These are phyloP conservation scores for Penicillium sp. DNA, from an alignment of 2,329 filamentous ascomycete genomes.

Conservation along the genomic window DNA sequence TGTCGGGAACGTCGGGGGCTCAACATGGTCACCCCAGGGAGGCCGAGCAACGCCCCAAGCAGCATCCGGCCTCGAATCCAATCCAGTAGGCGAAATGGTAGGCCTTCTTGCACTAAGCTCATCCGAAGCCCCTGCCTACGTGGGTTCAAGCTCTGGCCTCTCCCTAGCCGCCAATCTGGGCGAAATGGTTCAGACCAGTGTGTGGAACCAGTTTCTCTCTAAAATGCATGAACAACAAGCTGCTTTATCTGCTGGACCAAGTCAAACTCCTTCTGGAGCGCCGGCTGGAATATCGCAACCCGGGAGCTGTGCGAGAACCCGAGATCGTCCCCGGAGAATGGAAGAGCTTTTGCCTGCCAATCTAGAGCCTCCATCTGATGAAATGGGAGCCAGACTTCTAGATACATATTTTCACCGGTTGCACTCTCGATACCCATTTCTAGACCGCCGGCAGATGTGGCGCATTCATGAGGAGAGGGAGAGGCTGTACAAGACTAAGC, in stretches of 20 bases:
- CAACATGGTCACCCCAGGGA: conserved; percentile 25
- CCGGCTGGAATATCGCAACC: conserved; percentile 14
- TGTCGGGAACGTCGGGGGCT: conserved; percentile 14
- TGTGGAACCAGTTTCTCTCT: conserved; percentile 52
- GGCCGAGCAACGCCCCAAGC: conserved; percentile 19
- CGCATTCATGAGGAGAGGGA: conserved; percentile 44
- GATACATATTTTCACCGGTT: conserved; percentile 48
- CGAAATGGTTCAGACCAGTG: conserved; percentile 55
- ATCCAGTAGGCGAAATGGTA: conserved; percentile 47
- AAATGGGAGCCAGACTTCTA: conserved; percentile 45
- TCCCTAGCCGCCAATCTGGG: conserved; percentile 51
- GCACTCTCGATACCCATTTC: conserved; percentile 51
- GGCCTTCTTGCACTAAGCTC: conserved; percentile 49
- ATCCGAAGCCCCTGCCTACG: conserved; percentile 49
- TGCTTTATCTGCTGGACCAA: conserved; percentile 14
- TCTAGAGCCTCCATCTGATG: conserved; percentile 48
- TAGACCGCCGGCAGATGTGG: conserved; percentile 48
- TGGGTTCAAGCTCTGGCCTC: conserved; percentile 51
- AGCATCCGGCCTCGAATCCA: conserved; percentile 29
- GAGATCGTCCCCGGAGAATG: conserved; percentile 34
- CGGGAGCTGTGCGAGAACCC: conserved; percentile 18
- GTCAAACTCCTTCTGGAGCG: conserved; percentile 4
- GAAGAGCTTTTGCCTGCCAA: conserved; percentile 29
- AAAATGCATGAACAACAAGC: conserved; percentile 21
- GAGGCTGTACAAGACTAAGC: conserved; percentile 36